Evolutionary conservation across 768 basidiomycete genomes (phyloP), one percentile per base, ranked within the genome.

Genomic region (Lepiota brunneoincarnata): DNA sequence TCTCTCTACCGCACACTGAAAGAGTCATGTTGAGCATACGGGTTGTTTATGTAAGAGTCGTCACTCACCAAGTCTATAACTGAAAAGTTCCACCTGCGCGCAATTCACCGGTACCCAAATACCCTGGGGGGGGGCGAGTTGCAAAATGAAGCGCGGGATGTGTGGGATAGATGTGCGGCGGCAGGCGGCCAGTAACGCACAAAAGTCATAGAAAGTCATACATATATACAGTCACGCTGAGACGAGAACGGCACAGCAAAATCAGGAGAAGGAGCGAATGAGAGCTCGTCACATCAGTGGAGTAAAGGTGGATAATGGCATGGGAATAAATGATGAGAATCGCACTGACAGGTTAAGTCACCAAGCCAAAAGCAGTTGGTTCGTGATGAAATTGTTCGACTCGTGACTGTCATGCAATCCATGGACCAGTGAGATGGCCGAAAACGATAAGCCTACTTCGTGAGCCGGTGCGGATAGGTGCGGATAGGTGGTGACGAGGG

Each of bases 331-430:
- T 43, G 41, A 51, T 42, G 40, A 5, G 20, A 24, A 12, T 12
- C 11, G n/a, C 20, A 43, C n/a, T 23, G n/a, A 34, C 42, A 49
- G 17, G 20, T 38, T 12, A 31, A 46, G 35, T 54, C 43, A 46
- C 44, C 37, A 46, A 31, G 24, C 52, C 52, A 53, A 53, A 53
- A 53, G 42, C 36, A 46, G 44, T 28, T 37, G 44, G 50, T 46
- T 4, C 17, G 24, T 54, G 52, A 47, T 45, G 42, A 50, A 28
- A 23, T 11, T 12, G 9, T 47, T 40, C 28, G 35, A 35, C 31
- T 31, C 6, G 36, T 37, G 51, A 44, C 26, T 24, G 41, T 23
- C 28, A 9, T 12, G 18, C 18, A 34, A 21, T 14, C 45, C 34
- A 17, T 18, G 17, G 24, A 18, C 24, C 20, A 28, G 31, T 31